Base-by-base conservation (phyloP, 768 basidiomycete genomes). In the Serendipita sp. region DNA sequence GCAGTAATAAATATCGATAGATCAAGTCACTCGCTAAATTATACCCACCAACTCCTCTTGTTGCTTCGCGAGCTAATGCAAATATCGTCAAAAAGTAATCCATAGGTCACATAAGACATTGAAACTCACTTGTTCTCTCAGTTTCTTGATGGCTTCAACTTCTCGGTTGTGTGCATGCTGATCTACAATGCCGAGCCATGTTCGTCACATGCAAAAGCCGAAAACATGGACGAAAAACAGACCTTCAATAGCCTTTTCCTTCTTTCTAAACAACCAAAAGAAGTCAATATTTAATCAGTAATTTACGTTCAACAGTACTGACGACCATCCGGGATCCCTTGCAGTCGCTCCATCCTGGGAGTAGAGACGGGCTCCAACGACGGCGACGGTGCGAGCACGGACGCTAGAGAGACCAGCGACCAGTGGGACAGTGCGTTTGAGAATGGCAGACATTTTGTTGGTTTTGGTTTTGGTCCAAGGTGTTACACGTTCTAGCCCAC, bases 231-330 rank as follows among this genome's bases (percentile, higher is more conserved):
- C 26, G n/a, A 24, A 72, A 70, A 63, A 24, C 68, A 34, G 64
- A 77, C 80, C 77, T 74, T 88, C 86, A 60, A 85, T 79, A 20
- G 85, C 86, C 69, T 79, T 83, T 71, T 88, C 86, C 72, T 81
- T 87, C 72, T 82, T 81, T 68, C 86, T 88, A 71, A 41, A 71
- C 43, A 64, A 62, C 31, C 31, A 22, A 34, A 41, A n/a, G n/a
- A 24, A 58, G 11, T 58, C 22, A 24, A 28, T 9, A 7, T 58
- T 24, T 14, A 58, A n/a, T 7, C 5, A 50, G 1, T 28, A n/a
- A n/a, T 22, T 50, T 20, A 50, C 45, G n/a, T 50, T 5, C 45
- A 48, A 48, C 7, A 48, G n/a, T 22, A 58, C 53, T 22, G 3
- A 58, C 53, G 53, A 58, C 53, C 53, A 58, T 58, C 53, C 53